Evolutionary conservation across 2,329 filamentous ascomycete genomes (phyloP), one percentile per base, ranked within the genome.

Genomic region (Epicoccum nigrum): DNA sequence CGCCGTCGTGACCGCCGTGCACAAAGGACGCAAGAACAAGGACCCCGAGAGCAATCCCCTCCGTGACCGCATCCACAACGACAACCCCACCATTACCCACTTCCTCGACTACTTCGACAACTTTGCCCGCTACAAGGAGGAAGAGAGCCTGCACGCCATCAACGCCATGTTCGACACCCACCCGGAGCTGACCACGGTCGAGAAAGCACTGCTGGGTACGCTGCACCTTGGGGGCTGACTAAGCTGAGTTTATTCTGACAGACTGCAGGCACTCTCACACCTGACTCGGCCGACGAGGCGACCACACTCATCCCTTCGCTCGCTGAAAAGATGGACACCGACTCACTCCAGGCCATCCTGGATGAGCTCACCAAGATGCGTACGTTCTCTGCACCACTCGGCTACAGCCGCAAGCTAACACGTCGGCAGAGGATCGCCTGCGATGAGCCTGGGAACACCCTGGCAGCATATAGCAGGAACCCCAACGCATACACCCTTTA

Each of bases 111-210:
- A 99, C 76, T 85, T 97, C 45, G 92, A 96, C 66, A 86, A 92
- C 57, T 99, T 99, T 76, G 89, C 92, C 15, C 89, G 94, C 28
- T 97, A 97, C 83, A 96, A 96, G 78, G 87, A 92, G 67, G 92
- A 93, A 73, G 90, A 96, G 74, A 94, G 94, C 62, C 89, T 96
- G 69, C 90, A 96, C 77, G 90, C 91, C n/a, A 91, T 97, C 25
- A 92, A 96, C 76, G 86, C 90, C 53, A 79, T 97, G 64, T 82
- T 97, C 58, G 89, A 89, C 61, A 84, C 87, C 51, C 88, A 91
- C 69, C 85, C 86, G 58, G 86, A 91, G 71, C 79, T 99, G 63
- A 89, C 90, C 67, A 89, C 92, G 73, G 97, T 97, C 72, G 94
- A 99, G 82, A 85, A 91, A 66, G 92, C 91, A 35, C 91, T 97